phyloP scores from a whole-genome alignment of 257 asterid genomes.

The Lycium barbarum region DNA sequence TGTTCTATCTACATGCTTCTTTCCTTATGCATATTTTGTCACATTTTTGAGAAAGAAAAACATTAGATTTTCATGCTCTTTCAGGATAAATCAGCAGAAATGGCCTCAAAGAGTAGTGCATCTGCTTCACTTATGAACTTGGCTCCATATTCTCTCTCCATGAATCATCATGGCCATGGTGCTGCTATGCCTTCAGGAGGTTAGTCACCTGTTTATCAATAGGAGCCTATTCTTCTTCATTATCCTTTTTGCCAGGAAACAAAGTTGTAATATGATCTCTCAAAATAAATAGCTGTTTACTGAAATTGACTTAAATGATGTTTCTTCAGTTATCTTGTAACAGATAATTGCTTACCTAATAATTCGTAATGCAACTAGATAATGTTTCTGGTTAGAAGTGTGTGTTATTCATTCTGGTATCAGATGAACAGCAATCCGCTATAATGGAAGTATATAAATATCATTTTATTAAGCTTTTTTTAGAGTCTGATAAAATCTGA shows the following conservation, averaged over 20 bases:
- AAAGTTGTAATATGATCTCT: constrained; percentile 15
- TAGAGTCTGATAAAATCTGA: constrained; percentile 12
- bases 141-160: constrained; percentile 59
- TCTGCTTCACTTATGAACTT: constrained; percentile 59
- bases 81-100: constrained; percentile 65
- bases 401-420: constrained; percentile 14
- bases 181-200: constrained; percentile 62
- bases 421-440: background rate
- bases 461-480: background rate
- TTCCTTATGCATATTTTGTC: constrained; percentile 24
- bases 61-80: constrained; percentile 39
- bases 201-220: constrained; percentile 27
- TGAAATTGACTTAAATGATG: background rate
- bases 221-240: background rate
- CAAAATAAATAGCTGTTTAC: constrained; percentile 8
- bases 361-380: background rate
- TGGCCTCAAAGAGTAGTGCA: constrained; percentile 57
- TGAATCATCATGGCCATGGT: constrained; percentile 52
- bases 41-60: constrained; percentile 2
- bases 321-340: background rate
- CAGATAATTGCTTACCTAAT: background rate
- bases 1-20: constrained; percentile 26
- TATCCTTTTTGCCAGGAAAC: background rate
- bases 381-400: background rate
- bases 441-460: background rate